Conservation (phyloP, 306 rosid genomes). For the Castanopsis chinensis region DNA sequence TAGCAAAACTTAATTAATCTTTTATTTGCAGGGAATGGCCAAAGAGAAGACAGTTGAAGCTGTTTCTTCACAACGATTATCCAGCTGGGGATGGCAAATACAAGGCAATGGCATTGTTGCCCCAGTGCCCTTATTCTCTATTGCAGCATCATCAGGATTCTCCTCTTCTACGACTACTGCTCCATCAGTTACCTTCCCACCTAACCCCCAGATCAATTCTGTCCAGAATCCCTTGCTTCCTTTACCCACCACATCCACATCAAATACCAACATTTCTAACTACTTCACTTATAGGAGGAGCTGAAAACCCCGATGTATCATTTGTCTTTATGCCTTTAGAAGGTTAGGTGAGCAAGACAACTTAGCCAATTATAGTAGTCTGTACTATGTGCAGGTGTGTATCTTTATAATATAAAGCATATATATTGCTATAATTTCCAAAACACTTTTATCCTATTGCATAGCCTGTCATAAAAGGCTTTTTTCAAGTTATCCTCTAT, state of each 20-base stretch:
- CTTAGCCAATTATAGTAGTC: neutral
- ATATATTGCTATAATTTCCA: neutral
- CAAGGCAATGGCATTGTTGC: constrained; percentile 22
- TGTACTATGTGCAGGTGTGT: constrained; percentile 14
- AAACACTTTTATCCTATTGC: neutral
- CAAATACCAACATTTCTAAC: constrained; percentile 4
- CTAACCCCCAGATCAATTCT: constrained; percentile 22
- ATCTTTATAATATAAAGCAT: constrained; percentile 4
- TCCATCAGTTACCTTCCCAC: constrained; percentile 8
- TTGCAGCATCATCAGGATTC: constrained; percentile 82
- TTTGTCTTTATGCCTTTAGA: neutral
- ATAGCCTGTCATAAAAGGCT: neutral
- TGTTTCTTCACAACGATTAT: constrained; percentile 24
- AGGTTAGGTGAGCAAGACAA: neutral
- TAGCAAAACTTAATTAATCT: neutral
- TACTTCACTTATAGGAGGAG: constrained; percentile 1
- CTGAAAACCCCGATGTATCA: neutral
- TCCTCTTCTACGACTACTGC: constrained; percentile 29
- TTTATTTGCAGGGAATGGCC: constrained; percentile 28
- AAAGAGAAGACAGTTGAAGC: constrained; percentile 25
- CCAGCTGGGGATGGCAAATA: constrained; percentile 44
- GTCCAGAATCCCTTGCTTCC: constrained; percentile 20
- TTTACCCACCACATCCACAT: constrained; percentile 2
- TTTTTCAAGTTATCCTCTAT: neutral
- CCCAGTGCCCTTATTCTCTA: constrained; percentile 33